phyloP scores from a whole-genome alignment of 768 basidiomycete species.

The Termitomyces sp. region DNA sequence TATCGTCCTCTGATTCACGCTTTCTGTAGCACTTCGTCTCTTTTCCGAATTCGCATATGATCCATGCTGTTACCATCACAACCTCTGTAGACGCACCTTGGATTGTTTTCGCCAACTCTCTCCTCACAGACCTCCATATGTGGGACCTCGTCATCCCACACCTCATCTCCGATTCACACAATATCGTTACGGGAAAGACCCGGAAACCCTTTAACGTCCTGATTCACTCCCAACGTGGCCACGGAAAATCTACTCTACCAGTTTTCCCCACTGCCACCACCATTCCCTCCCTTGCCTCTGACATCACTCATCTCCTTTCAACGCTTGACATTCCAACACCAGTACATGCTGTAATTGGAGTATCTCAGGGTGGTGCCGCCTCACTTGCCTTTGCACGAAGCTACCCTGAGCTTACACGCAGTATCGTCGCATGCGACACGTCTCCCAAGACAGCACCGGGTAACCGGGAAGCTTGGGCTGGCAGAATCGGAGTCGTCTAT shows the following conservation, averaged over 20 bases:
- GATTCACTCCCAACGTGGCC: conserved; percentile 47
- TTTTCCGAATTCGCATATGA: conserved; percentile 25
- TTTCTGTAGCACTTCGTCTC: conserved; percentile 31
- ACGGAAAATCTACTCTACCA: conserved; percentile 34
- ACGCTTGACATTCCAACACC: conserved; percentile 28
- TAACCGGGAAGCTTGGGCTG: conserved; percentile 45
- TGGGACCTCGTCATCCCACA: conserved; percentile 40
- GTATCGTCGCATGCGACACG: conserved; percentile 46
- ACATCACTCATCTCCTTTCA: conserved; percentile 34
- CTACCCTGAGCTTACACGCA: conserved; percentile 27
- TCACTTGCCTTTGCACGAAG: conserved; percentile 40
- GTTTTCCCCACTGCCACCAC: conserved; percentile 26
- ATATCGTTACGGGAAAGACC: conserved; percentile 12
- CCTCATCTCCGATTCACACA: conserved; percentile 22
- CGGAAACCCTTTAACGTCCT: conserved; percentile 37
- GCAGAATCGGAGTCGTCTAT: conserved; percentile 32
- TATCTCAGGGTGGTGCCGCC: conserved; percentile 48
- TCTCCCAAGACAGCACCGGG: conserved; percentile 35
- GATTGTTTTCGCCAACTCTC: conserved; percentile 46
- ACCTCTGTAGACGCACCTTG: conserved; percentile 37
- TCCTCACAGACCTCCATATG: conserved; percentile 42
- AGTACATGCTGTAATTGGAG: conserved; percentile 43
- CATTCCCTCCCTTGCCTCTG: conserved; percentile 39
- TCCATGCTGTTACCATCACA: conserved; percentile 38
- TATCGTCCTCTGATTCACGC: neutral